Base-by-base conservation (phyloP, 352 stramenopile species). In the Blastocystis sp. region DNA sequence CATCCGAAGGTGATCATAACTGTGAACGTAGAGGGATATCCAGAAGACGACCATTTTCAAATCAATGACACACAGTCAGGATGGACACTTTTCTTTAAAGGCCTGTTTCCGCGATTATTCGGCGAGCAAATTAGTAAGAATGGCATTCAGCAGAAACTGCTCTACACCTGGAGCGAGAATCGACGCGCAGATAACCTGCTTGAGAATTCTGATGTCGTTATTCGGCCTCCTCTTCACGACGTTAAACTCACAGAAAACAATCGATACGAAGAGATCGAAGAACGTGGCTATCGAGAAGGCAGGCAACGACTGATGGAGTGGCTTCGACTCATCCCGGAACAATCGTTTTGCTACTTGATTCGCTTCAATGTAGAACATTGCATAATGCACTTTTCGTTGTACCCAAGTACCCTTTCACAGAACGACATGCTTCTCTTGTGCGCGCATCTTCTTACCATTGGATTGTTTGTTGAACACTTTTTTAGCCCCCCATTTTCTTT, bases 81-180 rank as follows among this genome's bases (percentile, higher is more conserved):
- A 1, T 84, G 59, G 29, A 47, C 47, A 8, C 56, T 84, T 15
- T 84, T 64, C 29, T 68, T 84, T 37, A 84, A 84, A 45, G 18
- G 29, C 13, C 20, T 68, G n/a, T 84, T 84, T 20, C 73, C 73
- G 39, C 45, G 73, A 18, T 20, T 84, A 2, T 84, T 84, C 55
- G 73, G 73, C 34, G 29, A 64, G 73, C 73, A 84, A 45, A 64
- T 84, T 39, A 69, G 29, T 15, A 64, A 84, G 26, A 53, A 50
- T 23, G 53, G 53, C 18, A 84, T 84, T 20, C 73, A 68, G 56
- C 73, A 84, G 73, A 84, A 66, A 64, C 73, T 84, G 5, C 26
- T 84, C 23, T 84, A 84, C 50, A 84, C 73, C 1, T 84, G 73
- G 73, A 84, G 73, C 55, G 73, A 84, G 53, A 84, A 84, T 45